phyloP scores from a whole-genome alignment of 176 grass and related monocot species.

The Otatea glauca region DNA sequence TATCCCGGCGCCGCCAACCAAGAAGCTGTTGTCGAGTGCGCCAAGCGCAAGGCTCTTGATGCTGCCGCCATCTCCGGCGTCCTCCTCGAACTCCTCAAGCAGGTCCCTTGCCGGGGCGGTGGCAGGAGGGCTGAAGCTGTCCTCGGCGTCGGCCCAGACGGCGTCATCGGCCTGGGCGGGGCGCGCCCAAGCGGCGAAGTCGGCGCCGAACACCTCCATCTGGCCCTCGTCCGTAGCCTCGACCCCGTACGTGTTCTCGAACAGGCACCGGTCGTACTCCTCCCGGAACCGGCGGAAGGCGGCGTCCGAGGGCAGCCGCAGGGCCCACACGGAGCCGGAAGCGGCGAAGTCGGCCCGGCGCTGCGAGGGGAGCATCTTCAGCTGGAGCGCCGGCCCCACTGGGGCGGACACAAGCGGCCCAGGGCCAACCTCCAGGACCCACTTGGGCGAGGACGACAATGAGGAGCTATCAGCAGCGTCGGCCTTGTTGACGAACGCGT shows the following conservation, averaged over 20 bases:
- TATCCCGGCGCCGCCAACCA: slow-evolving; percentile 73
- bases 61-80: slow-evolving; percentile 47
- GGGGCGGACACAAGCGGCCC: slow-evolving; percentile 60
- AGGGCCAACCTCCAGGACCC: slow-evolving; percentile 69
- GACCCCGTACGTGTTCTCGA: slow-evolving; percentile 88
- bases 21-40: slow-evolving; percentile 88
- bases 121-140: slow-evolving; percentile 45
- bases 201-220: slow-evolving; percentile 76
- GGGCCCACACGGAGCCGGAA: slow-evolving; percentile 76
- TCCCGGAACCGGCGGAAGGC: slow-evolving; percentile 72
- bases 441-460: slow-evolving; percentile 16
- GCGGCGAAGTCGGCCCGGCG: slow-evolving; percentile 76
- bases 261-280: slow-evolving; percentile 74
- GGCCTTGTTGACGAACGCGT: slow-evolving; percentile 58
- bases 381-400: slow-evolving; percentile 67
- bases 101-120: slow-evolving; percentile 47
- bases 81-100: slow-evolving; percentile 89
- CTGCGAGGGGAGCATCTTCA: slow-evolving; percentile 75
- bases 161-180: slow-evolving; percentile 68
- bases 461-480: slow-evolving; percentile 12
- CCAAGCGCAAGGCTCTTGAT: slow-evolving; percentile 94
- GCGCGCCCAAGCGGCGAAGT: slow-evolving; percentile 82
- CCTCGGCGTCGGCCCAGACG: slow-evolving; percentile 72
- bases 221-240: slow-evolving; percentile 75
- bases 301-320: slow-evolving; percentile 64